Percentiles rank a stretch among this genome's conserved stretches.
These are phyloP conservation scores for Globisporangium nagaii DNA, from an alignment of 352 stramenopile species.

Conservation along the genomic window DNA sequence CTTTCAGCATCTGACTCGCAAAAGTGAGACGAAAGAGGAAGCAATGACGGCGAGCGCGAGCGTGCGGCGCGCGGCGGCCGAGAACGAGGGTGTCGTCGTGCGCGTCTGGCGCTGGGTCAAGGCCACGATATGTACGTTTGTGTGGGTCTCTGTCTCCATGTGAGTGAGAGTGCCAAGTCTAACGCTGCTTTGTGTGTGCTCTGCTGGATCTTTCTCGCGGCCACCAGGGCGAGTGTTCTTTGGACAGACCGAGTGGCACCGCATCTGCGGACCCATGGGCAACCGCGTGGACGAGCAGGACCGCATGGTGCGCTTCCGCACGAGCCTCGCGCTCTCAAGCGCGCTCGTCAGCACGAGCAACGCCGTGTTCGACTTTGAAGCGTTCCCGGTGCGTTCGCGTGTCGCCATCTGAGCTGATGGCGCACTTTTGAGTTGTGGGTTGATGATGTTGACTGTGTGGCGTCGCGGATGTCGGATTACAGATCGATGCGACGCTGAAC, in stretches of 20 bases:
- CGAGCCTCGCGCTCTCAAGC: constrained; percentile 53
- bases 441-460: not conserved
- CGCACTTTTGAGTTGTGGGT: constrained; percentile 3
- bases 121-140: constrained; percentile 28
- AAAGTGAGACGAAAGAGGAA: not conserved
- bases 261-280: constrained; percentile 40
- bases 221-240: constrained; percentile 47
- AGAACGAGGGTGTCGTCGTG: constrained; percentile 46
- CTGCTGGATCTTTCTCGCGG: not conserved
- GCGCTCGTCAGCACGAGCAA: constrained; percentile 66
- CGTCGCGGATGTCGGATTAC: not conserved
- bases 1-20: not conserved
- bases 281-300: constrained; percentile 46
- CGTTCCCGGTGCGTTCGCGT: constrained; percentile 39
- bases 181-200: not conserved
- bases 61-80: constrained; percentile 53
- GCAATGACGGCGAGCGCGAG: constrained; percentile 50
- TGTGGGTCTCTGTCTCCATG: constrained; percentile 27
- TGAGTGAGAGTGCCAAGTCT: too few relatives aligned
- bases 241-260: constrained; percentile 69
- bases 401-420: not conserved
- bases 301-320: constrained; percentile 69
- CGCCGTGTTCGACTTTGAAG: constrained; percentile 72
- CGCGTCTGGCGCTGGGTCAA: constrained; percentile 72
- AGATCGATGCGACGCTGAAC: constrained; percentile 54